phyloP scores from a whole-genome alignment of 2,329 filamentous ascomycete species.

The Colletotrichum tofieldiae region DNA sequence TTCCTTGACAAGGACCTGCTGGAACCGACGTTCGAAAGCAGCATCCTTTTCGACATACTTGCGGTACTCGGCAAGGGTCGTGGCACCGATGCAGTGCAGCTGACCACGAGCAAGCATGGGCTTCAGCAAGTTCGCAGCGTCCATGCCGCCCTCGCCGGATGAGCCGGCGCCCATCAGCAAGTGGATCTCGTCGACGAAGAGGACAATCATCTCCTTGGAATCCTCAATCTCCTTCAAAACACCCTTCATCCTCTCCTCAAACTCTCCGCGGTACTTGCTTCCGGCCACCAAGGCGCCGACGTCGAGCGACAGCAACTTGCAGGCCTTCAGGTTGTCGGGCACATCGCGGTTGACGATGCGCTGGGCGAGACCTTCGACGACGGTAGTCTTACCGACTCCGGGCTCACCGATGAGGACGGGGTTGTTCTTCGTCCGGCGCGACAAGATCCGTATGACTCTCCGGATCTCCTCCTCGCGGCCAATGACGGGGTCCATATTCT shows the following conservation, averaged over 20 bases:
- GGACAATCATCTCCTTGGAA: conserved; percentile 95
- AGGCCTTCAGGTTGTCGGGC: conserved; percentile 93
- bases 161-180: conserved; percentile 97
- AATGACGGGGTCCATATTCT: conserved; percentile 98
- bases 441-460: conserved; percentile 91
- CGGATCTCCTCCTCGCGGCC: conserved; percentile 96
- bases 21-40: conserved; percentile 98
- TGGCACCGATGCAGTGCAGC: conserved; percentile 97
- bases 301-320: conserved; percentile 94
- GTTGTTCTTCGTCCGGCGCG: conserved; percentile 97
- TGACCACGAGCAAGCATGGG: conserved; percentile 98
- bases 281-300: conserved; percentile 96
- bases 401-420: conserved; percentile 98
- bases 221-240: conserved; percentile 97
- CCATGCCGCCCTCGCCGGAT: conserved; percentile 97
- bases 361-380: conserved; percentile 95
- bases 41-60: conserved; percentile 99
- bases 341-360: conserved; percentile 98
- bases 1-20: conserved; percentile 98
- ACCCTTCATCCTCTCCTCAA: conserved; percentile 99
- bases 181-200: conserved; percentile 99
- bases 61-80: conserved; percentile 93
- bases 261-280: conserved; percentile 98
- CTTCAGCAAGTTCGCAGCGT: conserved; percentile 97
- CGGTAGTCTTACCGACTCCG: conserved; percentile 98